phyloP scores from a whole-genome alignment of 2,329 filamentous ascomycete species.

The Colletotrichum sublineola region DNA sequence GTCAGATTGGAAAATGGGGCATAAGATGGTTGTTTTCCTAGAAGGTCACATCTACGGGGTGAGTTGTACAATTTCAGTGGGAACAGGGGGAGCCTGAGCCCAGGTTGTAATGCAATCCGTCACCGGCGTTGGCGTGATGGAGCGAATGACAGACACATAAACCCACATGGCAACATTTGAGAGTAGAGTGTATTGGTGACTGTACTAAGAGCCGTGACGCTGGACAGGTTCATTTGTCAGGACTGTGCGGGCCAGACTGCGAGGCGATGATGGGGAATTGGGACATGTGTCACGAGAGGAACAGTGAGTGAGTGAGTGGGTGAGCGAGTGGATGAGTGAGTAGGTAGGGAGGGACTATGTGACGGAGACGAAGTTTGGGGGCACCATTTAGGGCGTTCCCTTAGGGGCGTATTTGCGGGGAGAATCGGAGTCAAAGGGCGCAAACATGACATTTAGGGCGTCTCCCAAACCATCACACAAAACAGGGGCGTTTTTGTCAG shows the following conservation, averaged over 20 bases:
- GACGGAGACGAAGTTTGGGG: no score
- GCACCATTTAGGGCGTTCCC: no score
- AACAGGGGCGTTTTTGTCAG: constrained; percentile 4
- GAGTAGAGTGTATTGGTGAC: background rate
- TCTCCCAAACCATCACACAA: no score
- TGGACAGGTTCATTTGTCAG: background rate
- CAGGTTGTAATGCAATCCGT: background rate
- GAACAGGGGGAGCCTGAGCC: background rate
- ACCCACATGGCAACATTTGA: background rate
- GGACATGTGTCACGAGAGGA: background rate
- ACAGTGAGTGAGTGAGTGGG: background rate
- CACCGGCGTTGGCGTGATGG: background rate
- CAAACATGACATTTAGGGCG: background rate
- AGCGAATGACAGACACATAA: background rate
- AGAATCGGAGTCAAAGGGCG: constrained; percentile 10
- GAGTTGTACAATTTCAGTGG: background rate
- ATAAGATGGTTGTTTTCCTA: background rate
- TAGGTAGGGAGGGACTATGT: background rate
- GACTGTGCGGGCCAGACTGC: background rate
- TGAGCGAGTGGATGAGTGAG: background rate
- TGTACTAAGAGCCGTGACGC: background rate
- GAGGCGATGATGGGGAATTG: background rate
- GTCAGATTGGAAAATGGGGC: no score
- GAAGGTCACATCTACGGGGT: background rate
- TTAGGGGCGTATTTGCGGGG: background rate